These are phyloP conservation scores for Platanthera guangdongensis DNA, from an alignment of 106 monocot species.

Conservation along the genomic window DNA sequence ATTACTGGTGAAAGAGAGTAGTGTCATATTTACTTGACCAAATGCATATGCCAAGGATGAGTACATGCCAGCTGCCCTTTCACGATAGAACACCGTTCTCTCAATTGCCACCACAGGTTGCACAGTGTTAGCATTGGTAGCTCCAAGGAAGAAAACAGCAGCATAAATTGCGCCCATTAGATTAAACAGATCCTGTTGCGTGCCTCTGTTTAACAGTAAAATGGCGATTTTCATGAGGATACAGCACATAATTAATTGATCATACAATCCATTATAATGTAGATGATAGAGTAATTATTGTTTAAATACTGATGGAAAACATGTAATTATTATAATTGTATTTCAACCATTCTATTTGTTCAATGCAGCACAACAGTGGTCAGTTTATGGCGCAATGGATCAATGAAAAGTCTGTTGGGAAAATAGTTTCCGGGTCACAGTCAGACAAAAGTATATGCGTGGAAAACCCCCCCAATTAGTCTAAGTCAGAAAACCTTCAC, in stretches of 20 bases:
- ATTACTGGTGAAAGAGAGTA: neutral
- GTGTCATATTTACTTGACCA: slow-evolving; percentile 53
- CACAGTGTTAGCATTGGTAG: slow-evolving; percentile 41
- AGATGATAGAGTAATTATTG: neutral
- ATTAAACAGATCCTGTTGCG: slow-evolving; percentile 66
- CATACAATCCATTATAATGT: neutral
- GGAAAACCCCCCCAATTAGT: no score
- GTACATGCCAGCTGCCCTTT: slow-evolving; percentile 94
- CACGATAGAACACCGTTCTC: slow-evolving; percentile 86
- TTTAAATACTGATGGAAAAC: neutral
- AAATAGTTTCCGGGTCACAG: no score
- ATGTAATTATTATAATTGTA: neutral
- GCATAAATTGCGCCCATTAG: slow-evolving; percentile 65
- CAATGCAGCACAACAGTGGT: neutral
- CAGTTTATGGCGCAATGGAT: no score
- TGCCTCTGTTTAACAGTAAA: slow-evolving; percentile 32
- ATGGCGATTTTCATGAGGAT: neutral
- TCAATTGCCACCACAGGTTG: slow-evolving; percentile 72
- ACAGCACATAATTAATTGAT: neutral
- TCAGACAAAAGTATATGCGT: no score
- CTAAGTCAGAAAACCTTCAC: no score
- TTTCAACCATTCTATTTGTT: neutral
- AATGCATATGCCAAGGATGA: slow-evolving; percentile 80
- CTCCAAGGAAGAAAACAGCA: slow-evolving; percentile 65
- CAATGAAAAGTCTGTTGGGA: no score